Evolutionary conservation across 2,329 filamentous ascomycete species (phyloP).

Genomic region (Fusarium sterilihyphosum): DNA sequence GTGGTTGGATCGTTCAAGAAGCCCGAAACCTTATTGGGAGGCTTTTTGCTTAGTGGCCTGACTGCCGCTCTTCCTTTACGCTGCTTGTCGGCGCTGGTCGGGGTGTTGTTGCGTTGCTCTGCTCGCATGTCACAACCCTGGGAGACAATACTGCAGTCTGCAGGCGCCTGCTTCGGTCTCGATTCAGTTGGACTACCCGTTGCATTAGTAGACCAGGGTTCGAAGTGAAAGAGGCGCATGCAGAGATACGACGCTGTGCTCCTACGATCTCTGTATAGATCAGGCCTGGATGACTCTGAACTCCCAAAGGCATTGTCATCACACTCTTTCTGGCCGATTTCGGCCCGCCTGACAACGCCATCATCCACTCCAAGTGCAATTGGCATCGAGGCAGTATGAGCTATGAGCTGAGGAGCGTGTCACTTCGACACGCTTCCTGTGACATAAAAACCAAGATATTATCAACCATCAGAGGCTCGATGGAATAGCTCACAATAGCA

Average conservation of each 20-base stretch:
- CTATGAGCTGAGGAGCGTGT: neutral
- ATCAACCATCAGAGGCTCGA: conserved; percentile 4
- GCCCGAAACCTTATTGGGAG: conserved; percentile 5
- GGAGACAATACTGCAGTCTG: conserved; percentile 23
- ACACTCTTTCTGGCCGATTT: neutral
- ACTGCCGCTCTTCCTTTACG: conserved; percentile 8
- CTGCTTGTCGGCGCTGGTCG: conserved; percentile 8
- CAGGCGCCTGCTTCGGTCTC: conserved; percentile 31
- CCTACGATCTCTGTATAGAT: conserved; percentile 20
- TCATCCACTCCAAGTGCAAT: neutral
- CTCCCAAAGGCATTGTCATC: neutral
- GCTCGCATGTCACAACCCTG: conserved; percentile 7
- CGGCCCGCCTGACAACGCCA: neutral
- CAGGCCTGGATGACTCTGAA: neutral
- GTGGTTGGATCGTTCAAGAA: conserved; percentile 8
- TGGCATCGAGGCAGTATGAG: neutral
- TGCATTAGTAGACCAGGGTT: conserved; percentile 20
- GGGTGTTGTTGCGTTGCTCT: neutral
- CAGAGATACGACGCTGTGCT: conserved; percentile 3
- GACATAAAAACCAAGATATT: neutral
- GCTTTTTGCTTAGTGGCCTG: conserved; percentile 6
- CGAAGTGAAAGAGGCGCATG: conserved; percentile 6
- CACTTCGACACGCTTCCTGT: neutral
- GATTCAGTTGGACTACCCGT: conserved; percentile 33
- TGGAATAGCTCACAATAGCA: conserved; percentile 7